A percentile compares a stretch with the other conserved stretches of the same genome.
Conservation (phyloP, 2,329 filamentous ascomycete genomes). For the Cercospora sojina region DNA sequence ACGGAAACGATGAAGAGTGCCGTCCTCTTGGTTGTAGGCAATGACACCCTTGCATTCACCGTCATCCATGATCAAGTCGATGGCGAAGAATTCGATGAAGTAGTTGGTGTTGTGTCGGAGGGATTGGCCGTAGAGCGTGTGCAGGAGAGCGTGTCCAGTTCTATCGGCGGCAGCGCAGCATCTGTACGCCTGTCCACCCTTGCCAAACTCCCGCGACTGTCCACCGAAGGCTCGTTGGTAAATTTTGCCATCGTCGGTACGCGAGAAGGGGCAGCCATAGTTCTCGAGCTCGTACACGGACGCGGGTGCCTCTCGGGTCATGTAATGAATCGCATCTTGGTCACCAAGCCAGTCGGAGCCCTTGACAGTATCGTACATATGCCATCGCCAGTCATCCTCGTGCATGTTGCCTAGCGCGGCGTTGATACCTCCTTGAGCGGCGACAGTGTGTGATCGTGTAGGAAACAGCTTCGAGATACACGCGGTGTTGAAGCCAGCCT, state of each 20-base stretch:
- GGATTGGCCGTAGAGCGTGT: constrained; percentile 97
- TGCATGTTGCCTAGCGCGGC: constrained; percentile 93
- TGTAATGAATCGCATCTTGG: constrained; percentile 97
- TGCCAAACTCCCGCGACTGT: constrained; percentile 90
- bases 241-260: constrained; percentile 95
- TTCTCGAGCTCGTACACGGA: constrained; percentile 94
- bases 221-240: constrained; percentile 99
- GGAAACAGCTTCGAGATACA: constrained; percentile 86
- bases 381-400: constrained; percentile 97
- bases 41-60: constrained; percentile 95
- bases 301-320: constrained; percentile 90
- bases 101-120: constrained; percentile 98
- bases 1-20: constrained; percentile 93
- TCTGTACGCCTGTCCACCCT: constrained; percentile 96
- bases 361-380: constrained; percentile 99
- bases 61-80: constrained; percentile 96
- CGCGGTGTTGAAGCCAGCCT: constrained; percentile 85
- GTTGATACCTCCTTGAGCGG: constrained; percentile 76
- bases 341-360: constrained; percentile 96
- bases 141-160: constrained; percentile 94
- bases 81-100: constrained; percentile 98
- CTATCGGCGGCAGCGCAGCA: constrained; percentile 94
- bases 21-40: constrained; percentile 98
- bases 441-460: constrained; percentile 80
- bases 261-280: constrained; percentile 94